phyloP scores from a whole-genome alignment of 345 rosid species.

The Corchorus olitorius region DNA sequence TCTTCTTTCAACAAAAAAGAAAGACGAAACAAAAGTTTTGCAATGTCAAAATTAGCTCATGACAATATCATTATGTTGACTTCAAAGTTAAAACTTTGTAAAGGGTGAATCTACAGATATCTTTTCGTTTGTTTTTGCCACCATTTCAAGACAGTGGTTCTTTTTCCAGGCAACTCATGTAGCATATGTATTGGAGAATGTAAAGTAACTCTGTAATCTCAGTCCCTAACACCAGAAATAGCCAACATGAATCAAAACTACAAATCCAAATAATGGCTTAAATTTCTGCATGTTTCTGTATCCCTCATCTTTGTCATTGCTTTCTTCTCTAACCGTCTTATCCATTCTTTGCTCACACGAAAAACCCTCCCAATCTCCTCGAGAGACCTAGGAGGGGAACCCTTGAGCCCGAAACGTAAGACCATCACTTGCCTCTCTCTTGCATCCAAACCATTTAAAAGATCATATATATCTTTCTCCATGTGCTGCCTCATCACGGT shows the following conservation, averaged over 20 bases:
- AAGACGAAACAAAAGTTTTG: too few species aligned
- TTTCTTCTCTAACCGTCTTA: slow-evolving; percentile 68
- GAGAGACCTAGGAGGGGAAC: slow-evolving; percentile 59
- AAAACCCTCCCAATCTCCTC: slow-evolving; percentile 73
- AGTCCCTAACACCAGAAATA: background rate
- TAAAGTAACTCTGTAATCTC: background rate
- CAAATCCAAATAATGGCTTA: slow-evolving; percentile 47
- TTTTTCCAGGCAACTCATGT: background rate
- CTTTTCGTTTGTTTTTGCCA: background rate
- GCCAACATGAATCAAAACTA: background rate
- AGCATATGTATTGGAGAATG: background rate
- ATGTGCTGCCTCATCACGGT: slow-evolving; percentile 57
- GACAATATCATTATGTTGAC: background rate
- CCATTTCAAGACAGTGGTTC: background rate
- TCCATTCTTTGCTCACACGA: slow-evolving; percentile 85
- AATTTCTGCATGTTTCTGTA: slow-evolving; percentile 35
- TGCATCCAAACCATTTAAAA: slow-evolving; percentile 58
- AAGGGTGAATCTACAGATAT: background rate
- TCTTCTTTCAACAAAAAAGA: too few species aligned
- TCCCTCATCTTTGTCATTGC: slow-evolving; percentile 58
- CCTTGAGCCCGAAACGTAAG: slow-evolving; percentile 60
- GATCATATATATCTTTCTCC: slow-evolving; percentile 48
- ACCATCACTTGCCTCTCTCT: slow-evolving; percentile 70
- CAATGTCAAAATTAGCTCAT: too few species aligned
- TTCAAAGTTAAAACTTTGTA: background rate